Evolutionary conservation across 2,329 filamentous ascomycete species (phyloP), one percentile per base, ranked within the genome.

Genomic region (Diplodia mutila): DNA sequence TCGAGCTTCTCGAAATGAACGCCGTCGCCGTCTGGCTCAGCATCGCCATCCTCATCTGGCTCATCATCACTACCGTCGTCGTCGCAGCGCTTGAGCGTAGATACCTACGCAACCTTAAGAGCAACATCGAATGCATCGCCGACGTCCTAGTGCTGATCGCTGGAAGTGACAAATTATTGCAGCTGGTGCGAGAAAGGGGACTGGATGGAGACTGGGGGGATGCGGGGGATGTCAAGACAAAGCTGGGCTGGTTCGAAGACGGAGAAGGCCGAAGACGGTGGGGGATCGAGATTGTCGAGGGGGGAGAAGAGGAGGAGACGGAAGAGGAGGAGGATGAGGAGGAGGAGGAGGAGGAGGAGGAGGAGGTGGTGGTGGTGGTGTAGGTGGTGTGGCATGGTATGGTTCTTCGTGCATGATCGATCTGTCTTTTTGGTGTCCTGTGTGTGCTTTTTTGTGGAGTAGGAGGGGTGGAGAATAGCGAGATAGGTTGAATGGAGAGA

Each of bases 111-210:
- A 59, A 32, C 5, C 8, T 59, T 16, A 12, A 46, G 11, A 54
- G 65, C 8, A 48, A 66, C 14, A 46, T 72, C 7, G 67, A 67
- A 12, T 69, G 61, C 42, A n/a, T 70, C 14, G 71, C 68, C 1
- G 69, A 71, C 21, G 66, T 70, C 8, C 55, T 71, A 3, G 59
- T 65, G 12, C 46, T 71, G 51, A 49, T 70, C 27, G 49, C 48
- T 2, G 69, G 69, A 1, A 72, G 70, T n/a, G 55, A 69, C 1
- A 61, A 61, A 4, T 25, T 72, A 9, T 6, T 69, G n/a, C n/a
- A 18, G 12, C 34, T 59, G 16, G 32, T 25, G 11, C 54, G 54
- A 3, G 32, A 42, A 0, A 23, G 32, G 11, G 32, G 12, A 11
- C 16, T 18, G 2, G n/a, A n/a, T n/a, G 21, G 11, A 2, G 11